Evolutionary conservation across 768 basidiomycete genomes (phyloP).

Genomic region (Boletellus sp.): DNA sequence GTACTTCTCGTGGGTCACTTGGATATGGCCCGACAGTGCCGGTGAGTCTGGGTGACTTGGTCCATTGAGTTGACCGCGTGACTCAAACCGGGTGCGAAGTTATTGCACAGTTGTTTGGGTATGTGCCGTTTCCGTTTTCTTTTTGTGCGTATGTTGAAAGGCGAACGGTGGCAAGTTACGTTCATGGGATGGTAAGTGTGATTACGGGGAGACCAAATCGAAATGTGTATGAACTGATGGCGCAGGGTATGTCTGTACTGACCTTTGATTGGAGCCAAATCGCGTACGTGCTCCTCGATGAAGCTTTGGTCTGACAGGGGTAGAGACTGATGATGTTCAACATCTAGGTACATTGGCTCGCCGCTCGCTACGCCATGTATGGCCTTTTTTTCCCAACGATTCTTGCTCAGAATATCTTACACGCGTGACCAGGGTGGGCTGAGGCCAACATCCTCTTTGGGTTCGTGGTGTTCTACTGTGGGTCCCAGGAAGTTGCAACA

Average conservation of each 20-base stretch:
- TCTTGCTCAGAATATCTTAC: not conserved
- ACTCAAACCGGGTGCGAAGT: conserved; percentile 26
- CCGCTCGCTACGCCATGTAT: conserved; percentile 71
- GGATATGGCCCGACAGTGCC: conserved; percentile 47
- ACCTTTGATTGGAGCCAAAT: conserved; percentile 84
- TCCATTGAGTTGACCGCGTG: conserved; percentile 21
- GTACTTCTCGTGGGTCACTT: conserved; percentile 58
- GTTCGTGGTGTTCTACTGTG: conserved; percentile 71
- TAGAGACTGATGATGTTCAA: not conserved
- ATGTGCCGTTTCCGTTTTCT: conserved; percentile 8
- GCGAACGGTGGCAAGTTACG: conserved; percentile 18
- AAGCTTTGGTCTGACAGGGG: not conserved
- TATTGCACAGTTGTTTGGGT: conserved; percentile 48
- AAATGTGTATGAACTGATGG: not conserved
- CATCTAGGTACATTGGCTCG: conserved; percentile 26
- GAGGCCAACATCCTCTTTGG: conserved; percentile 67
- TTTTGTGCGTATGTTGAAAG: not conserved
- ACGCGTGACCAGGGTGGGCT: conserved; percentile 54
- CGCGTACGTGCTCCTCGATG: conserved; percentile 24
- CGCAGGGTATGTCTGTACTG: conserved; percentile 61
- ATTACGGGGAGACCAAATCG: not conserved
- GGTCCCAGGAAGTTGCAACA: not conserved
- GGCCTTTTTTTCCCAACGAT: not conserved
- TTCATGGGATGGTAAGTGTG: conserved; percentile 44
- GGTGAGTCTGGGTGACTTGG: conserved; percentile 32